Percentiles rank a stretch among this genome's conserved stretches.
Conservation (phyloP, 2,329 filamentous ascomycete genomes). For the Alternaria consortialis region DNA sequence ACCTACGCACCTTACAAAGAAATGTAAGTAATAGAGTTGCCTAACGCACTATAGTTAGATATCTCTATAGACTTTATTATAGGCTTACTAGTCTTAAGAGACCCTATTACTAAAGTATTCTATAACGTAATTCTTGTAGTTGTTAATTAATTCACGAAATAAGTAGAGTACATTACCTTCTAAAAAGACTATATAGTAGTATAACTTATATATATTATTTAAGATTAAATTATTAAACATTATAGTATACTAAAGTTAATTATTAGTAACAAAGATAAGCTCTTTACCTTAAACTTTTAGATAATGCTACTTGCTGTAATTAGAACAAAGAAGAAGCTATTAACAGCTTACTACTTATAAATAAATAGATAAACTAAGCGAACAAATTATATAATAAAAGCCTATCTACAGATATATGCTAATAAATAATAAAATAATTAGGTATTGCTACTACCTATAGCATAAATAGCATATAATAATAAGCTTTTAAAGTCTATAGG, state of each 20-base stretch:
- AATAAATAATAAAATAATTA: constrained; percentile 8
- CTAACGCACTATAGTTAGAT: constrained; percentile 7
- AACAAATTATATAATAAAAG: constrained; percentile 2
- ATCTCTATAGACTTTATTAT: constrained; percentile 20
- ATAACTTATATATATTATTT: not conserved
- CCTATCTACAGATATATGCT: constrained; percentile 1
- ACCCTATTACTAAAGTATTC: not conserved
- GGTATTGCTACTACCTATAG: constrained; percentile 7
- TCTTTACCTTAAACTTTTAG: constrained; percentile 6
- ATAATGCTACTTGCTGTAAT: not conserved
- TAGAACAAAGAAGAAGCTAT: not conserved
- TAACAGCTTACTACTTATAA: constrained; percentile 14
- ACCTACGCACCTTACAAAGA: constrained; percentile 10
- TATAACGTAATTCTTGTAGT: constrained; percentile 11
- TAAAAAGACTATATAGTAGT: not conserved
- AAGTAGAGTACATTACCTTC: not conserved
- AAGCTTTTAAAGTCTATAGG: too few species aligned
- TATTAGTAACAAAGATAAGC: constrained; percentile 10
- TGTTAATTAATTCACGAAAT: constrained; percentile 4
- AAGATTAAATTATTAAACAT: not conserved
- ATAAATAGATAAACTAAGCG: constrained; percentile 3
- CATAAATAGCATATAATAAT: too few species aligned
- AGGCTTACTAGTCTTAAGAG: constrained; percentile 3
- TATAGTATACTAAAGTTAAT: constrained; percentile 1
- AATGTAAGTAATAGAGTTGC: constrained; percentile 14